Evolutionary conservation across 345 rosid genomes (phyloP).

Genomic region (Clausena lansium): DNA sequence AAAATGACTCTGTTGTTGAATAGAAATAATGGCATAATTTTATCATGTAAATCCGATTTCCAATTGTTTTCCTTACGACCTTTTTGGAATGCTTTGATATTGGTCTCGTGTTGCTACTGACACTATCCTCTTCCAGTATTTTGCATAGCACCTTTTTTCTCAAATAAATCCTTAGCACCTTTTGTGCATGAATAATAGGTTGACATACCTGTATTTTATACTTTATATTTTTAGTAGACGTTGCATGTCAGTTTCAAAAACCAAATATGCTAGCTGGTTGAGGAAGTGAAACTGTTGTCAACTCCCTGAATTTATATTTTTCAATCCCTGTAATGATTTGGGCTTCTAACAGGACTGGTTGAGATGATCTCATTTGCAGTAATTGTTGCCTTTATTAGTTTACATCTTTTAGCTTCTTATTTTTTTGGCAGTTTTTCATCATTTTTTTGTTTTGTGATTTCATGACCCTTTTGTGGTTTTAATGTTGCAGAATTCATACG

Average conservation of each 20-base stretch:
- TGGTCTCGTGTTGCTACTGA: not conserved
- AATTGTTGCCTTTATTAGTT: not conserved
- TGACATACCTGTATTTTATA: not conserved
- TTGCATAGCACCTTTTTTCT: not conserved
- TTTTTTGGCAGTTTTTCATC: not conserved
- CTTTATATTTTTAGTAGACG: not conserved
- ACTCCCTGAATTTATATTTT: not conserved
- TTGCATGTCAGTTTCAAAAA: not conserved
- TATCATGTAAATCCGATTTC: not conserved
- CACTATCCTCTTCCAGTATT: not conserved
- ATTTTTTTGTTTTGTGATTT: not conserved
- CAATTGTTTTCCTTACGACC: not conserved
- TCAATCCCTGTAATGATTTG: not conserved
- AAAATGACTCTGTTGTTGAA: not conserved
- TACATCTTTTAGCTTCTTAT: not conserved
- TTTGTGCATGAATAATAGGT: not conserved
- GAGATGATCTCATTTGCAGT: not conserved
- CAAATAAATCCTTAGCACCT: not conserved
- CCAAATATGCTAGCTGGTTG: too few relatives aligned
- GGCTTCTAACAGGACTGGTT: not conserved
- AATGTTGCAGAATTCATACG: constrained; percentile 69
- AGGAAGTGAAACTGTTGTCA: not conserved
- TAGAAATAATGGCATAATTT: constrained; percentile 1
- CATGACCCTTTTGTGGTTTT: constrained; percentile 5
- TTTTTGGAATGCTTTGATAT: not conserved